Base-by-base conservation (phyloP, 2,329 filamentous ascomycete species). In the Pestalotiopsis fici region DNA sequence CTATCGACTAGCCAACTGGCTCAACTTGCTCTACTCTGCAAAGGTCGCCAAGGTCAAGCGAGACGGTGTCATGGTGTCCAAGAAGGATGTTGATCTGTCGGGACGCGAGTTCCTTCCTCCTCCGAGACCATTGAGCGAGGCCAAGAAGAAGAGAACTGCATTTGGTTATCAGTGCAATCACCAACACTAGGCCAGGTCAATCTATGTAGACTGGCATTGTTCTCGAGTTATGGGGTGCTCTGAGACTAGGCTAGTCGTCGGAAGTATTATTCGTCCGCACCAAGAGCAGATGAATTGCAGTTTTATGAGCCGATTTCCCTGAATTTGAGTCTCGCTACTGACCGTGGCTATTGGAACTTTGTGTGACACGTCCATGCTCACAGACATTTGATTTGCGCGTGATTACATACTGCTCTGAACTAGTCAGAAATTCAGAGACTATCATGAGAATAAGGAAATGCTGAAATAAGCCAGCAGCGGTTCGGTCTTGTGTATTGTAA, bases 1-100 rank as follows among this genome's bases (percentile, higher is more conserved):
- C 78, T 71, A 70, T 71, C 56, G 76, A 12, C 62, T 77, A 3
- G 76, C 68, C 3, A 76, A 77, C 68, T 77, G 75, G 75, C 67
- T 77, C 60, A 76, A 77, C 28, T 12, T 21, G 67, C 65, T 68
- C 23, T 63, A 63, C 37, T 47, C 60, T 62, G 60, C 65, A 21
- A 67, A 67, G 6, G 57, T 71, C 21, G 65, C 69, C 59, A 75
- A 73, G 68, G 68, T 71, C 15, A 69, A 69, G n/a, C 21, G 61
- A 3, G 67, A 65, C n/a, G 27, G 25, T 0, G 35, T 27, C 0
- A 1, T 59, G 31, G 37, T 59, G 27, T 60, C 57, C 31, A 60
- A 60, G 57, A 60, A 60, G 57, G 60, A 63, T 23, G 57, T 37
- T 59, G 57, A 56, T 64, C 62, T 73, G 28, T 67, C 69, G 55